These are phyloP conservation scores for Aspergillus asperescens DNA, from an alignment of 495 filamentous ascomycete species.

Conservation along the genomic window DNA sequence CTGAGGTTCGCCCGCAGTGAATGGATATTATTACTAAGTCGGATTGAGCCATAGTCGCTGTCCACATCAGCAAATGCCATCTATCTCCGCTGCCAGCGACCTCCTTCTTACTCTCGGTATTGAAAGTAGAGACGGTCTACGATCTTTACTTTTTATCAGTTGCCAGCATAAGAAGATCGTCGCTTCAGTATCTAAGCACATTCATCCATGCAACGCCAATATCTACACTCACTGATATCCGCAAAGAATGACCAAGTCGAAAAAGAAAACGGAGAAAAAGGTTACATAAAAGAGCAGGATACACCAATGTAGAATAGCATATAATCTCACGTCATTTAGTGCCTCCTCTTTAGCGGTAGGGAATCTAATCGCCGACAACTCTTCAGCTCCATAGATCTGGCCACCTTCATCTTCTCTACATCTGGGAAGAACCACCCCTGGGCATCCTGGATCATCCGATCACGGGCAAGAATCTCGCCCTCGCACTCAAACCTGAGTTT, in stretches of 20 bases:
- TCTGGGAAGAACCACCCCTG: slow-evolving; percentile 87
- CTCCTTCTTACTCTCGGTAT: neutral
- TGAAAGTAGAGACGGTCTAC: no score
- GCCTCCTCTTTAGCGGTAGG: slow-evolving; percentile 39
- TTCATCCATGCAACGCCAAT: slow-evolving; percentile 18
- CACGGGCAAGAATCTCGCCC: slow-evolving; percentile 55
- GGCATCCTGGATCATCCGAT: slow-evolving; percentile 68
- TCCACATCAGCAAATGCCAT: neutral
- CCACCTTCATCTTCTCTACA: slow-evolving; percentile 65
- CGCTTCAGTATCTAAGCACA: neutral
- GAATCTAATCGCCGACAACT: slow-evolving; percentile 50
- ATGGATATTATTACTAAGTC: slow-evolving; percentile 18
- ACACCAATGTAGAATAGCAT: slow-evolving; percentile 1
- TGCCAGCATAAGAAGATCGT: neutral
- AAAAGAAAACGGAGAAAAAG: slow-evolving; percentile 4
- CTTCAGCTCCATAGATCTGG: slow-evolving; percentile 55
- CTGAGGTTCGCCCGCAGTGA: slow-evolving; percentile 27
- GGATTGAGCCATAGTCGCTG: neutral
- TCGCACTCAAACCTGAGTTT: slow-evolving; percentile 66
- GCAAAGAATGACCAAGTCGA: slow-evolving; percentile 7
- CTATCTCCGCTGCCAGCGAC: no score
- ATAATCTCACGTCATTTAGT: slow-evolving; percentile 17
- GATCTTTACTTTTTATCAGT: neutral
- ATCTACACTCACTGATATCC: slow-evolving; percentile 25
- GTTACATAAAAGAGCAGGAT: slow-evolving; percentile 6